phyloP scores from a whole-genome alignment of 306 rosid genomes.

The Carpinus fangiana region DNA sequence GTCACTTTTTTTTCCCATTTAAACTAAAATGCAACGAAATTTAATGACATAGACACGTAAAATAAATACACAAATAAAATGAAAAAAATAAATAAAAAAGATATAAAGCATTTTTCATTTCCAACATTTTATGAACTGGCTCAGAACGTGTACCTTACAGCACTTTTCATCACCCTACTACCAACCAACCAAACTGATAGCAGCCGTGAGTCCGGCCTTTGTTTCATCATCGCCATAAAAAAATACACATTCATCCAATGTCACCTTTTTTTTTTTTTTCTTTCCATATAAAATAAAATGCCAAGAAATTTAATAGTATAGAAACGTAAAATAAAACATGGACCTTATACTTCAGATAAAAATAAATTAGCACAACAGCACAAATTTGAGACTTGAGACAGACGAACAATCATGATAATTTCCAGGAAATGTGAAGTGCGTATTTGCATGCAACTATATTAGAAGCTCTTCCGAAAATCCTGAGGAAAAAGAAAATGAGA shows the following conservation, averaged over 20 bases:
- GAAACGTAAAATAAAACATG: too few relatives aligned
- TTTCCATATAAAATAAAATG: neutral
- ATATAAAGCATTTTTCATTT: neutral
- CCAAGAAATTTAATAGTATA: neutral
- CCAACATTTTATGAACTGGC: slow-evolving; percentile 39
- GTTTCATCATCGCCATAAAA: slow-evolving; percentile 69
- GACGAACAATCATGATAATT: neutral
- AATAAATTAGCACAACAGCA: neutral
- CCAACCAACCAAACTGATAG: slow-evolving; percentile 44
- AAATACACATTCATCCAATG: neutral
- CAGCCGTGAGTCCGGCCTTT: slow-evolving; percentile 96
- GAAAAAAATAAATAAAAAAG: neutral
- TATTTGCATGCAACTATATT: too few relatives aligned
- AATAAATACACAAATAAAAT: neutral
- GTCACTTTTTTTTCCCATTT: neutral
- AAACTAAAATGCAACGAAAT: neutral
- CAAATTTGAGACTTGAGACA: neutral
- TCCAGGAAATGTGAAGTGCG: neutral
- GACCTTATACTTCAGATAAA: neutral
- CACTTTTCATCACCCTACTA: slow-evolving; percentile 70
- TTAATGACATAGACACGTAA: neutral
- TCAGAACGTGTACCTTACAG: slow-evolving; percentile 62
- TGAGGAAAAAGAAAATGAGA: neutral
- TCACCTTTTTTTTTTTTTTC: too few relatives aligned
- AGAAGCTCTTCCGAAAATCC: neutral